Percentiles rank a stretch among this genome's conserved stretches.
These are phyloP conservation scores for Euclidium syriacum DNA, from an alignment of 345 rosid species.

Conservation along the genomic window DNA sequence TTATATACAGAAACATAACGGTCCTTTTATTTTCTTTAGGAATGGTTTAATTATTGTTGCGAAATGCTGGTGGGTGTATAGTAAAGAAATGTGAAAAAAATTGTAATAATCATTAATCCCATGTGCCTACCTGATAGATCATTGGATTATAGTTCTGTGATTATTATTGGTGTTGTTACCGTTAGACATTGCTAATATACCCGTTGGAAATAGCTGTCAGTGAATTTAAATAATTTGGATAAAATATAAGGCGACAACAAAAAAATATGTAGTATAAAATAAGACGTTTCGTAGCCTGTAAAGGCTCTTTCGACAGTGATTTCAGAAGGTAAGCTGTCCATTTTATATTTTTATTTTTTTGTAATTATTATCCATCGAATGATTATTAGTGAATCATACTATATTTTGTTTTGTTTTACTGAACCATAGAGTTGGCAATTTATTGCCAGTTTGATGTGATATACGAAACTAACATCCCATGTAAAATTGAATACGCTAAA, in stretches of 20 bases:
- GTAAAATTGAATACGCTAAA: not conserved
- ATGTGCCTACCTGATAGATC: slow-evolving; percentile 12
- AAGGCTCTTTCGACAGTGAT: slow-evolving; percentile 16
- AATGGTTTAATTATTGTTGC: not conserved
- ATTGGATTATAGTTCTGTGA: not conserved
- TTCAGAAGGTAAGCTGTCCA: slow-evolving; percentile 15
- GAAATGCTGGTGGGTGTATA: not conserved
- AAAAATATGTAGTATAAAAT: not conserved
- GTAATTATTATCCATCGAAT: no score
- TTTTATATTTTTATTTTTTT: not conserved
- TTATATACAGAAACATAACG: no score
- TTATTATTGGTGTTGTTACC: slow-evolving; percentile 19
- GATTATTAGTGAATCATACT: slow-evolving; percentile 2
- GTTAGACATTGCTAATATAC: slow-evolving; percentile 14
- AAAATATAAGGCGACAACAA: not conserved
- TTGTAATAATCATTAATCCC: slow-evolving; percentile 12
- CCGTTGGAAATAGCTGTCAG: slow-evolving; percentile 33
- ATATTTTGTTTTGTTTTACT: no score
- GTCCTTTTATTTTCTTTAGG: not conserved
- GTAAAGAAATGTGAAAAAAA: not conserved
- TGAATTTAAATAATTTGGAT: slow-evolving; percentile 10
- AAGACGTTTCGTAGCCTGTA: slow-evolving; percentile 19
- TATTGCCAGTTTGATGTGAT: not conserved
- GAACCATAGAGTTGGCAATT: slow-evolving; percentile 25
- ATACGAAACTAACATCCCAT: not conserved